Percentiles rank a stretch among this genome's conserved stretches.
These are phyloP conservation scores for Aspergillus sp. DNA, from an alignment of 2,329 filamentous ascomycete genomes.

Conservation along the genomic window DNA sequence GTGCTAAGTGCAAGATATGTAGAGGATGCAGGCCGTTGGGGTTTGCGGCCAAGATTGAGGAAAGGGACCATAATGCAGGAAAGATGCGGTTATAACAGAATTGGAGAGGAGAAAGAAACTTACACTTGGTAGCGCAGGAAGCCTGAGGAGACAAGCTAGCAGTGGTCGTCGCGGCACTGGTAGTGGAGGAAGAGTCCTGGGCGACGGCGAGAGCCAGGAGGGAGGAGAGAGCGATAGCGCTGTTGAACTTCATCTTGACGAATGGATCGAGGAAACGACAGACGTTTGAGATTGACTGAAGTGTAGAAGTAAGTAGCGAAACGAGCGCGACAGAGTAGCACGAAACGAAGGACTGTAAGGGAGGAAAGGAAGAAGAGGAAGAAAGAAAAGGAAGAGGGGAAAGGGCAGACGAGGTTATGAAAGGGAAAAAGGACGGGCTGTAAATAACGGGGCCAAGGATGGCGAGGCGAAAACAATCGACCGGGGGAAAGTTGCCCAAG, in stretches of 20 bases:
- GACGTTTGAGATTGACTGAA: slow-evolving; percentile 8
- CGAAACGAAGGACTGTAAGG: slow-evolving; percentile 10
- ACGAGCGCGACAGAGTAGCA: slow-evolving; percentile 11
- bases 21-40: background rate
- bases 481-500: slow-evolving; percentile 10
- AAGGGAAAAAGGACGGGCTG: slow-evolving; percentile 9
- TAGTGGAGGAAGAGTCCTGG: slow-evolving; percentile 32
- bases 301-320: slow-evolving; percentile 9
- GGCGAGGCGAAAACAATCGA: slow-evolving; percentile 15
- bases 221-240: slow-evolving; percentile 45
- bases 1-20: background rate
- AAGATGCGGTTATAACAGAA: background rate
- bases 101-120: background rate
- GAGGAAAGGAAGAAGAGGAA: slow-evolving; percentile 14
- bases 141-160: slow-evolving; percentile 35
- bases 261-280: slow-evolving; percentile 15
- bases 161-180: slow-evolving; percentile 33
- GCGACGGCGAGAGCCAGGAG: slow-evolving; percentile 50
- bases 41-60: background rate
- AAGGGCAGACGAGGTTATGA: slow-evolving; percentile 10
- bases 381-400: slow-evolving; percentile 10
- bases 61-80: background rate
- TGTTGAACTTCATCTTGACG: slow-evolving; percentile 44
- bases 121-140: slow-evolving; percentile 42
- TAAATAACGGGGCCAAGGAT: slow-evolving; percentile 3